These are phyloP conservation scores for Aspergillus steynii DNA, from an alignment of 495 filamentous ascomycete genomes.

Conservation along the genomic window DNA sequence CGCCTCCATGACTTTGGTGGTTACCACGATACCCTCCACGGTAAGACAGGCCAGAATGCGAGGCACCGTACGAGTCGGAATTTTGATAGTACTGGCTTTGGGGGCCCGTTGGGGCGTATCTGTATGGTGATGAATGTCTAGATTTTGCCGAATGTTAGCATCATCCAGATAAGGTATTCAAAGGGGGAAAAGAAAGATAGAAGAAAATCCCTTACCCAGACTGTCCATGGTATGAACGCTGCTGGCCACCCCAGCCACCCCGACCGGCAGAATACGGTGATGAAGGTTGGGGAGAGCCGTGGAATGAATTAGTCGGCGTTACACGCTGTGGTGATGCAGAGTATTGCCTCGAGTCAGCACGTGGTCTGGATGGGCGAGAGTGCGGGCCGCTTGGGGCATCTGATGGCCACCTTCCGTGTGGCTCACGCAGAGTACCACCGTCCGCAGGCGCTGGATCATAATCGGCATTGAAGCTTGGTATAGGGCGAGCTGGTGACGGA, in stretches of 20 bases:
- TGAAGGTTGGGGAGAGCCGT: conserved; percentile 64
- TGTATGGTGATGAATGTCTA: conserved; percentile 53
- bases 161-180: conserved; percentile 14
- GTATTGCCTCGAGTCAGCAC: conserved; percentile 49
- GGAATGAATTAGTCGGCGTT: conserved; percentile 61
- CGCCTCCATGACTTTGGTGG: conserved; percentile 50
- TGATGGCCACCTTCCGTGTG: conserved; percentile 36
- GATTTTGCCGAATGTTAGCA: conserved; percentile 16
- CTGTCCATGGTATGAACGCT: conserved; percentile 52
- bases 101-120: conserved; percentile 43
- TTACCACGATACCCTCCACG: conserved; percentile 58
- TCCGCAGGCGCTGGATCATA: conserved; percentile 23
- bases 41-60: conserved; percentile 49
- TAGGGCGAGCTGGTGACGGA: conserved; percentile 41
- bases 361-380: conserved; percentile 32
- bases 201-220: conserved; percentile 41
- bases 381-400: conserved; percentile 33
- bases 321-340: conserved; percentile 59
- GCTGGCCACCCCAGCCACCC: conserved; percentile 56
- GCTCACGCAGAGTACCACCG: conserved; percentile 30
- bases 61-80: conserved; percentile 52
- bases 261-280: conserved; percentile 62
- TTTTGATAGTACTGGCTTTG: conserved; percentile 57
- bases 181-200: conserved; percentile 6
- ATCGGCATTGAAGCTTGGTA: conserved; percentile 37